Base-by-base conservation (phyloP, 192 early-diverging fungal species). In the Borealophlyctis nickersoniae region DNA sequence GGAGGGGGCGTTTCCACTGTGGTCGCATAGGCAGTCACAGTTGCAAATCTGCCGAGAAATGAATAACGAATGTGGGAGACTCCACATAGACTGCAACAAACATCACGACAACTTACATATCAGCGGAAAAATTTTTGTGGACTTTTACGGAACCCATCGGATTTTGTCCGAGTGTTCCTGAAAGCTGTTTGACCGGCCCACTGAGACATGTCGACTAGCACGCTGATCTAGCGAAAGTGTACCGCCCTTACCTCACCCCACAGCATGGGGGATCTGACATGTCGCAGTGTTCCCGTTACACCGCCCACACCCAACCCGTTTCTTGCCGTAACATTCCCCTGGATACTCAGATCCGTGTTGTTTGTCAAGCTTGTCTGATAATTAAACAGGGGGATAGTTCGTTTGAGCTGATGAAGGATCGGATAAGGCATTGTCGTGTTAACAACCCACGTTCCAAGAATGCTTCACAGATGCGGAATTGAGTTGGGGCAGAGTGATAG, bases 221-320 rank as follows among this genome's bases (percentile, higher is more conserved):
- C 22, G 1, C 1, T 16, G 28, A 16, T 14, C 22, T 26, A 65
- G 27, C 9, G 30, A 55, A 30, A 33, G 28, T 48, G 35, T n/a
- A n/a, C n/a, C n/a, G n/a, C n/a, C 9, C 75, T 64, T 76, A 88
- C 85, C 72, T 93, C 91, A 13, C 79, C 78, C 73, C 84, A 89
- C 14, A 89, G 56, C 49, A 79, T 83, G 4, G 90, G 86, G 7
- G 86, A 84, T 22, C 90, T 77, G 36, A 91, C 71, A 72, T 93
- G 91, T 1, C 88, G 84, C 31, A 95, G 59, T 13, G 89, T 91
- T 23, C 84, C 92, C 14, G 87, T 65, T 28, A 95, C 75, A 55
- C 86, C 93, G 39, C 91, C 92, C 1, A 82, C 83, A 36, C 91
- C 89, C 64, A 88, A 71, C 27, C 87, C 85, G 39, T 85, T 85